A percentile compares a stretch with the other conserved stretches of the same genome.
These are phyloP conservation scores for Astrocystis sublimbata DNA, from an alignment of 495 filamentous ascomycete species.

Conservation along the genomic window DNA sequence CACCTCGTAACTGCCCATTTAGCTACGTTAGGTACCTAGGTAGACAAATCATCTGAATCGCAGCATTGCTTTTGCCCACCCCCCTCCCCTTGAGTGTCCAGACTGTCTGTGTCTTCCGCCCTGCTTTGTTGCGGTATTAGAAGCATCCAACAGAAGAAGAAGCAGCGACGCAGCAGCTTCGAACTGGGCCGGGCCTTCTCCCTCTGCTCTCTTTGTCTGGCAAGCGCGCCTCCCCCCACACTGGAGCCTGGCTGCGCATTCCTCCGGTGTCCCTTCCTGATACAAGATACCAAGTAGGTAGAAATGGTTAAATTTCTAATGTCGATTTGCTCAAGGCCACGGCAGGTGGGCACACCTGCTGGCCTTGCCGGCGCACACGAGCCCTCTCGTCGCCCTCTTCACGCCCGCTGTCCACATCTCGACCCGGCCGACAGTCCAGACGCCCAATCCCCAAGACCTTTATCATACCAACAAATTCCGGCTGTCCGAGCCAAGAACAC, in stretches of 20 bases:
- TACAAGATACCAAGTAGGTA: no score
- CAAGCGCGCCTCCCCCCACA: background rate
- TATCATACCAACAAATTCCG: background rate
- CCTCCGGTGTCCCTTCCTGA: no score
- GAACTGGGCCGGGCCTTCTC: no score
- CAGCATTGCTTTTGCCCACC: background rate
- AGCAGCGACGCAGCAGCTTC: conserved; percentile 3
- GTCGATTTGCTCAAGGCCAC: background rate
- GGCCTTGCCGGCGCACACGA: background rate
- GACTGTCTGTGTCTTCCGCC: background rate
- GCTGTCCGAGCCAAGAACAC: background rate
- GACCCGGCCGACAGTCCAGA: background rate
- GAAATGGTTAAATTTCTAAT: background rate
- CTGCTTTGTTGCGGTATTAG: conserved; percentile 9
- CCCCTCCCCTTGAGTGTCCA: no score
- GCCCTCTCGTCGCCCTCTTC: no score
- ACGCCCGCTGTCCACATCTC: background rate
- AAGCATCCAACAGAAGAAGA: no score
- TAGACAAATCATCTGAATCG: background rate
- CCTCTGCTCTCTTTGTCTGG: conserved; percentile 6
- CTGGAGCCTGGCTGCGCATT: conserved; percentile 8
- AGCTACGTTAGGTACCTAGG: no score
- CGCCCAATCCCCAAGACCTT: background rate
- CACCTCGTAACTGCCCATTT: no score
- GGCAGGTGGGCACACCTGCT: background rate